These are phyloP conservation scores for Neopestalotiopsis sp. DNA, from an alignment of 2,329 filamentous ascomycete genomes.

Conservation along the genomic window DNA sequence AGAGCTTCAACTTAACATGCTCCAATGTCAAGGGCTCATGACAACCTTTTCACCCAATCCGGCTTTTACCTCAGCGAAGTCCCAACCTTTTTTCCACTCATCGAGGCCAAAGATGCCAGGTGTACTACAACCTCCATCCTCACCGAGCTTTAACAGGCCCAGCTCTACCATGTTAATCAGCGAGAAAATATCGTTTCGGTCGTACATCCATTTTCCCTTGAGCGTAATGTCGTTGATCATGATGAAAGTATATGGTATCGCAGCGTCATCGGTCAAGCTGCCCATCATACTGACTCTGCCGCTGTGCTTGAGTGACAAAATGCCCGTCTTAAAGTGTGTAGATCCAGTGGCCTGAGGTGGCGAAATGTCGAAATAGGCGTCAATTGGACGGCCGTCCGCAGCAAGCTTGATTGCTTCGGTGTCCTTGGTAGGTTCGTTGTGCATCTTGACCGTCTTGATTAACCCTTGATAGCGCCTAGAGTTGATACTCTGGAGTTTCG, in stretches of 20 bases:
- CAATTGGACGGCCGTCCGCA: constrained; percentile 31
- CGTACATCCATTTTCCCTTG: constrained; percentile 49
- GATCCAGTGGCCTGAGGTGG: constrained; percentile 39
- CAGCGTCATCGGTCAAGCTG: constrained; percentile 28
- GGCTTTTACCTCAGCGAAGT: constrained; percentile 8
- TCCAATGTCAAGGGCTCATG: background rate
- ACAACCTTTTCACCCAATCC: background rate
- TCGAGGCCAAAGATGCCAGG: constrained; percentile 29
- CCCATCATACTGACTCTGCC: constrained; percentile 38
- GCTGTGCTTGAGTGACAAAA: constrained; percentile 35
- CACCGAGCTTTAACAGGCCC: constrained; percentile 33
- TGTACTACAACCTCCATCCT: constrained; percentile 30
- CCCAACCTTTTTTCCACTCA: constrained; percentile 20
- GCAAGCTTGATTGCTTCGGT: constrained; percentile 31
- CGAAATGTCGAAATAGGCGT: constrained; percentile 51
- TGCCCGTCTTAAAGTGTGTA: constrained; percentile 43
- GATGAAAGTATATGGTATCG: constrained; percentile 34
- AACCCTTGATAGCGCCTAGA: background rate
- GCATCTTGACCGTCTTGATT: constrained; percentile 38
- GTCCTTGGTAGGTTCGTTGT: constrained; percentile 37
- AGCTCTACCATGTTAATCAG: constrained; percentile 44
- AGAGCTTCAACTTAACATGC: background rate
- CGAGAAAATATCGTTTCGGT: constrained; percentile 36
- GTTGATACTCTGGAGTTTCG: constrained; percentile 35
- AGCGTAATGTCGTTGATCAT: constrained; percentile 41